Conservation (phyloP, 1,284 basidiomycete species). For the Sanghuangporus weigelae region DNA sequence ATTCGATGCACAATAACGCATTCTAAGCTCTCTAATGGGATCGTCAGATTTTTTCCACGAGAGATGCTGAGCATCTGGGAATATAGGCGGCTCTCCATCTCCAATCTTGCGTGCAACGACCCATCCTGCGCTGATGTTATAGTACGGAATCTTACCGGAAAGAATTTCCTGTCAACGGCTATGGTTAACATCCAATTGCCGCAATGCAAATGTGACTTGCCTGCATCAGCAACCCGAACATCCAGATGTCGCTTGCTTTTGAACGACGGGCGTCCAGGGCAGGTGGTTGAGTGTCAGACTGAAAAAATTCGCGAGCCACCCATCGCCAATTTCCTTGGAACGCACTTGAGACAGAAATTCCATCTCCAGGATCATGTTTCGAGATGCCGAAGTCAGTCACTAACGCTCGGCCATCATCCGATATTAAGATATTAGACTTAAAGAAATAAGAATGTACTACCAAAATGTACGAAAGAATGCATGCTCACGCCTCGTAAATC, state of each 20-base stretch:
- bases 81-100: not conserved
- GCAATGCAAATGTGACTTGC: not conserved
- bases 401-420: not conserved
- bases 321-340: not conserved
- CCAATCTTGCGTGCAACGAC: not conserved
- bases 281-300: not conserved
- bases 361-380: not conserved
- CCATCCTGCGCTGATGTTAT: not conserved
- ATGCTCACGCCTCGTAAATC: conserved; percentile 9
- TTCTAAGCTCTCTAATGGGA: not conserved
- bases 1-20: not conserved
- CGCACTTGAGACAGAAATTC: not conserved
- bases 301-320: conserved; percentile 7
- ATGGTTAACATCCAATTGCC: not conserved
- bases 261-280: not conserved
- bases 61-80: not conserved
- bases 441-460: not conserved
- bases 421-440: conserved; percentile 8
- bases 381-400: conserved; percentile 13
- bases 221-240: conserved; percentile 2
- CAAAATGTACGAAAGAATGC: not conserved
- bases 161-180: not conserved
- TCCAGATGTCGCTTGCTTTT: conserved; percentile 2
- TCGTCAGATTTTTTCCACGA: not conserved
- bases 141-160: not conserved